Evolutionary conservation across 2,329 filamentous ascomycete species (phyloP), one percentile per base, ranked within the genome.

Genomic region (Epichloe bromicola): DNA sequence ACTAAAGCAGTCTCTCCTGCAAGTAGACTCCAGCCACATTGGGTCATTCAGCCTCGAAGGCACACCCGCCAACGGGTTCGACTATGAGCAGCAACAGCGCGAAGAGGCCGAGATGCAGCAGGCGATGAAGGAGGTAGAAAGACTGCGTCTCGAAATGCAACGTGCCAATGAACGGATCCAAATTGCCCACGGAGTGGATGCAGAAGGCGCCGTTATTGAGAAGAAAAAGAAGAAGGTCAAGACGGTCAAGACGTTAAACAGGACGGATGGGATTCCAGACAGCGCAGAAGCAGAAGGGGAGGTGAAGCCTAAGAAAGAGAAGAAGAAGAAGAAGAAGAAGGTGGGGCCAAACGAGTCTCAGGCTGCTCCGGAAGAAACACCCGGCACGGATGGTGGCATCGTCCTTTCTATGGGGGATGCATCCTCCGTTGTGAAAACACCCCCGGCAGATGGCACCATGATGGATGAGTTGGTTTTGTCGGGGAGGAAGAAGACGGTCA

Each of bases 81-180:
- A 86, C 52, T 74, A 80, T 48, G 85, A 88, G 60, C 74, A 75
- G 49, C 79, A 83, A 56, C 78, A 84, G 62, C 79, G 78, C 15
- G 88, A 95, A 61, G 89, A 96, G 54, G 82, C 80, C 1, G 90
- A 96, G 67, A 95, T 96, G 88, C 82, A 80, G 43, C 82, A 81
- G 60, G 93, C 91, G 8, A 82, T 96, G 74, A 83, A 84, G 64
- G 87, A 96, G 65, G 86, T 98, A 3, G 91, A 97, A 70, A 76
- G 83, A 48, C 70, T 94, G 53, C 76, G 93, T 49, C 72, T 96
- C 51, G 88, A 95, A 68, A 95, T 97, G 89, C 86, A 90, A 68
- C 73, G 86, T 51, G 83, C 82, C 38, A 86, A 84, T 59, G 86
- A 90, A 68, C 73, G 85, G 51, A 82, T 90, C 38, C 78, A 86